A percentile compares a stretch with the other conserved stretches of the same genome.
Conservation (phyloP, 164 flowering plant genomes). For the Saururus chinensis region DNA sequence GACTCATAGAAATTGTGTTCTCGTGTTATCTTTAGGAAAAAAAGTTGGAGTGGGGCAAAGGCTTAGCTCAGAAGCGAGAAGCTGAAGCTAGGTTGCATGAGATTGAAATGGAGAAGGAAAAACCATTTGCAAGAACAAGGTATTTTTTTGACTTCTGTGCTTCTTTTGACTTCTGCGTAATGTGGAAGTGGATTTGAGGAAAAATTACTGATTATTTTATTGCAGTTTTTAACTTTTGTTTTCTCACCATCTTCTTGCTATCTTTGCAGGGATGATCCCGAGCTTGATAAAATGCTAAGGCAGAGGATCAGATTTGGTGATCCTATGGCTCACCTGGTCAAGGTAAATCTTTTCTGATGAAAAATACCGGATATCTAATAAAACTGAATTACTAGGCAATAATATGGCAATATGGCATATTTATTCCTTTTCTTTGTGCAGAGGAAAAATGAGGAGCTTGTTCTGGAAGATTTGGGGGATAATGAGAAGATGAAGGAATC, state of each 20-base stretch:
- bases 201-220: too few species aligned
- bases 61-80: constrained; percentile 88
- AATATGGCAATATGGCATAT: not conserved
- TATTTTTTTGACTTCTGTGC: constrained; percentile 9
- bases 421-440: constrained; percentile 13
- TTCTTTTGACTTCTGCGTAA: too few species aligned
- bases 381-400: not conserved
- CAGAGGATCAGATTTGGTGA: constrained; percentile 90
- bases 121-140: constrained; percentile 91
- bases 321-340: constrained; percentile 92
- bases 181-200: not conserved
- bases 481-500: constrained; percentile 85
- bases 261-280: constrained; percentile 73
- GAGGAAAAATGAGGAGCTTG: constrained; percentile 41
- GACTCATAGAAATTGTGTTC: too few species aligned
- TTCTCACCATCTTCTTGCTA: not conserved
- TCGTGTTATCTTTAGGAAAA: constrained; percentile 38
- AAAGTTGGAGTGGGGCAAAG: constrained; percentile 90
- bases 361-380: not conserved
- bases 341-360: constrained; percentile 19
- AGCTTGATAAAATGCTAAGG: constrained; percentile 75
- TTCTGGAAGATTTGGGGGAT: constrained; percentile 60
- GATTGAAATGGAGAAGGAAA: constrained; percentile 66
- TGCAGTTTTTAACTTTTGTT: not conserved
- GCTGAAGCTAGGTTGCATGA: constrained; percentile 65